Percentiles rank a stretch among this genome's conserved stretches.
Conservation (phyloP, 805 yeast genomes). For the Cyberlindnera suaveolens region DNA sequence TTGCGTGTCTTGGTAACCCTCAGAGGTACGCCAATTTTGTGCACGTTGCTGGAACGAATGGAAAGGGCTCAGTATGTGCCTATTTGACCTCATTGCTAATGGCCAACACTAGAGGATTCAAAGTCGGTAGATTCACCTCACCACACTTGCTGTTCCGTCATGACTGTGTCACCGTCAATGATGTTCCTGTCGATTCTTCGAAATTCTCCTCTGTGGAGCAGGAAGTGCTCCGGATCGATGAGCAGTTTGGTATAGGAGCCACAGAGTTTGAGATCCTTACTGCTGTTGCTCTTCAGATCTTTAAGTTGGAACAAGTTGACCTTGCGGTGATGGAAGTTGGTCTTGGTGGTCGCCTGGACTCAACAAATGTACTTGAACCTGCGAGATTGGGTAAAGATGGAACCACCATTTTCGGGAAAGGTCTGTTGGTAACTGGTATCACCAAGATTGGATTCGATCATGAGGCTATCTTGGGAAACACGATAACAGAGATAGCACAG, state of each 20-base stretch:
- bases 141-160: slow-evolving; percentile 74
- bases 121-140: slow-evolving; percentile 78
- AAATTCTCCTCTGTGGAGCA: slow-evolving; percentile 41
- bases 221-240: slow-evolving; percentile 37
- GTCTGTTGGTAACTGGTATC: slow-evolving; percentile 62
- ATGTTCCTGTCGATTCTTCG: slow-evolving; percentile 41
- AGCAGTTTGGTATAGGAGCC: slow-evolving; percentile 45
- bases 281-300: slow-evolving; percentile 77
- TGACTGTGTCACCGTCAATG: slow-evolving; percentile 70
- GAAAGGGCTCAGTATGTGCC: slow-evolving; percentile 90
- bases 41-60: slow-evolving; percentile 97
- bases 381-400: slow-evolving; percentile 10
- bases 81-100: slow-evolving; percentile 63
- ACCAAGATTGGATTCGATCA: slow-evolving; percentile 88
- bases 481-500: slow-evolving; percentile 56
- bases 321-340: slow-evolving; percentile 92
- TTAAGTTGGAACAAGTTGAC: slow-evolving; percentile 51
- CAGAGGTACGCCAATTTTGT: slow-evolving; percentile 57
- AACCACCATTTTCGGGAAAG: slow-evolving; percentile 13
- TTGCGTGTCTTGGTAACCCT: slow-evolving; percentile 58
- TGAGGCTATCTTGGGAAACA: slow-evolving; percentile 65
- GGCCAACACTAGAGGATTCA: slow-evolving; percentile 30
- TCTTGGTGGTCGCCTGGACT: slow-evolving; percentile 82
- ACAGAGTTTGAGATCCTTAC: slow-evolving; percentile 87
- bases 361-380: slow-evolving; percentile 67